Evolutionary conservation across 805 yeast genomes (phyloP).

Genomic region (Candida tammaniensis): DNA sequence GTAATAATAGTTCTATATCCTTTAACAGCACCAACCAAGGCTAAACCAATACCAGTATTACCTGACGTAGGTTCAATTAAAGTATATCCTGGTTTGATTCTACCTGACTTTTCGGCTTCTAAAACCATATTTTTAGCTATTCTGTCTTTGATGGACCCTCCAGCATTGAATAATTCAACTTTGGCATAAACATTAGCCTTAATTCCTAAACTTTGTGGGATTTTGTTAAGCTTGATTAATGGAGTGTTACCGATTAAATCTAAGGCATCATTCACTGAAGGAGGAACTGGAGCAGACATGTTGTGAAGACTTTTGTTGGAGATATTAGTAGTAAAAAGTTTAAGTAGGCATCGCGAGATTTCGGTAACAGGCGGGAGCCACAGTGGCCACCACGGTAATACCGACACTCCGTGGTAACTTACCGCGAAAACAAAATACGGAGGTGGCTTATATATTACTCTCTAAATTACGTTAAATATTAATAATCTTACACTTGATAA

Average conservation of each 20-base stretch:
- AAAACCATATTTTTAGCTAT: constrained; percentile 85
- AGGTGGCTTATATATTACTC: too few species aligned
- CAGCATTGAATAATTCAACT: constrained; percentile 81
- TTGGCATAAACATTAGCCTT: constrained; percentile 72
- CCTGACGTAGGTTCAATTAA: constrained; percentile 89
- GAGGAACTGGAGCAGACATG: constrained; percentile 26
- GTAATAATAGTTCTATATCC: constrained; percentile 88
- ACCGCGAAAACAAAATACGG: too few species aligned
- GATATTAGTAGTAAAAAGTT: too few species aligned
- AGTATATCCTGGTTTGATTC: constrained; percentile 81
- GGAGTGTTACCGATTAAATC: constrained; percentile 89
- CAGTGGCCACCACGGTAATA: too few species aligned
- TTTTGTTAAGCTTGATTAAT: constrained; percentile 65
- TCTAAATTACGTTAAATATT: constrained; percentile 25
- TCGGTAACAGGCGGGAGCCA: not conserved
- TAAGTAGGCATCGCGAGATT: too few species aligned
- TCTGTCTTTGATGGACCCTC: constrained; percentile 88
- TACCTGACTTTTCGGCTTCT: constrained; percentile 75
- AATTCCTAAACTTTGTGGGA: constrained; percentile 74
- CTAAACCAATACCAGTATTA: constrained; percentile 88
- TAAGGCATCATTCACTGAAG: constrained; percentile 51
- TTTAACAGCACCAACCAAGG: constrained; percentile 80
- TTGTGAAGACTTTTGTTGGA: constrained; percentile 1
- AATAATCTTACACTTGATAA: constrained; percentile 63
- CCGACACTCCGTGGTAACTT: too few species aligned